Evolutionary conservation across 306 rosid species (phyloP), one percentile per base, ranked within the genome.

Genomic region (Mimosa bimucronata): DNA sequence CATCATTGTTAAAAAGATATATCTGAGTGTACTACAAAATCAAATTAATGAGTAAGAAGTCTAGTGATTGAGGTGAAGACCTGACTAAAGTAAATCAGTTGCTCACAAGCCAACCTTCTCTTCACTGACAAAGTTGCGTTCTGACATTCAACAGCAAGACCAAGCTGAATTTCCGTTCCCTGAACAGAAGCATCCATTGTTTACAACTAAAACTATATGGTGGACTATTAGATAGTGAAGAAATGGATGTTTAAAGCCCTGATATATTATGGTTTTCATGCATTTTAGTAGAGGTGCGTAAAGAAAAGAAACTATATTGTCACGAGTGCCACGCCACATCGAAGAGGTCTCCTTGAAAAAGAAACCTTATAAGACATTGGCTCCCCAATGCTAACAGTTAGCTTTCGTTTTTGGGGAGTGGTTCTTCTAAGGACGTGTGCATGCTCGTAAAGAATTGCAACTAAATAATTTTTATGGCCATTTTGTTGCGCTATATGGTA

Each of bases 141-240:
- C 76, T 89, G 98, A 77, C 90, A 80, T 53, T 95, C 99, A 79
- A 93, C 98, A 31, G 99, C 99, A 67, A 95, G 90, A 80, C 99
- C 98, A 81, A 95, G 98, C 88, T 93, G 98, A 74, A 95, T 93
- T 85, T 93, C 99, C 58, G 97, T 95, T 81, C 98, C 99, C 98
- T 94, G 88, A 71, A 83, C 29, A 37, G 68, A 40, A 46, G 69
- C 10, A 65, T 42, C 65, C 23, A 42, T 66, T 31, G 42, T 62
- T 26, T 52, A 30, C 31, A 73, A 18, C 21, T 19, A 28, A 31
- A 66, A 34, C 15, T 31, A 73, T 11, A 28, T 9, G 8, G 50
- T 23, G 14, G 10, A 74, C 25, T n/a, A 7, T 23, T 6, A 44
- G 25, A 44, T 16, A 9, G 55, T 7, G 5, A 34, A 34, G 38